Base-by-base conservation (phyloP, 2,329 filamentous ascomycete species). In the Cladosporium velox region DNA sequence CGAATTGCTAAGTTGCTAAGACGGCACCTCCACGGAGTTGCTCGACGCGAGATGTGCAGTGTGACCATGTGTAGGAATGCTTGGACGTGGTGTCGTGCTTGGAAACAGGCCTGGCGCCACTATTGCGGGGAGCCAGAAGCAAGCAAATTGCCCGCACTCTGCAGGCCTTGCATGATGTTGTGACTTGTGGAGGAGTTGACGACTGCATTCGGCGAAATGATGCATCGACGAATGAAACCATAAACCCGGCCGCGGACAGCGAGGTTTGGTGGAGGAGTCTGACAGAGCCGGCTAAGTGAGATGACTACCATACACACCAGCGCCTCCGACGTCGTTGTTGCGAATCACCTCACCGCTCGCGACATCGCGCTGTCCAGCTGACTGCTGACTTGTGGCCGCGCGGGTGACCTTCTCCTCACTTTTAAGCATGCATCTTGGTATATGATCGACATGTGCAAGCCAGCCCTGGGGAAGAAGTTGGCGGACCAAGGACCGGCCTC, bases 1-100 rank as follows among this genome's bases (percentile, higher is more conserved):
- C 30, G 14, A 55, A 55, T 55, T 55, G 52, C 52, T 55, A 34
- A 55, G 28, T 55, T 55, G 52, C 52, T 55, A 34, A 55, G 28
- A 55, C 26, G 52, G 26, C 52, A 11, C 14, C 51, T 57, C 61
- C 61, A 44, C 61, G 61, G 61, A 64, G 61, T 64, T 64, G 51
- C 51, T 64, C 7, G 61, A 57, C 28, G 34, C 18, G 51, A n/a
- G 61, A 64, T 57, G 51, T 55, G 61, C 61, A 64, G 61, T 57
- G 51, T 41, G 35, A 64, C 61, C 61, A 24, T 18, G 26, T 35
- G 38, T 47, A 51, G 11, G 28, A 47, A 47, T 47, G 41, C n/a
- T 47, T 47, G 41, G 41, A 47, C n/a, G 41, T 32, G 44, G 28
- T 41, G 47, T 41, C 51, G 52, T 63, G 49, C 60, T 63, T 63